Base-by-base conservation (phyloP, 495 filamentous ascomycete species). In the Ramalina peruviana region DNA sequence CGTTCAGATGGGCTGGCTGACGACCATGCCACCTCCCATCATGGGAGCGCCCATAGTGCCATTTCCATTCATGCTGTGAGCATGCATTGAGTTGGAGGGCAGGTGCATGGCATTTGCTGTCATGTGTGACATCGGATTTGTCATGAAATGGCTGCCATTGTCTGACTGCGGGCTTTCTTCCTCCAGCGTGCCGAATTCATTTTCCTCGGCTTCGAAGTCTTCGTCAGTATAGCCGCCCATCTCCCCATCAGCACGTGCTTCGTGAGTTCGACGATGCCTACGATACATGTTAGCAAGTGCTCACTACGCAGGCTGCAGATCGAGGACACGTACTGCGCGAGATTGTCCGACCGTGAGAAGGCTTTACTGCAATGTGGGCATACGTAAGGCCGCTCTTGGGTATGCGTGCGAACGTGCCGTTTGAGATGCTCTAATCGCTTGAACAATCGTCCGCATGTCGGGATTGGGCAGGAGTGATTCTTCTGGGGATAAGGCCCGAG, bases 391-490 rank as follows among this genome's bases (percentile, higher is more conserved):
- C 90, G 83, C 72, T 98, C 92, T 77, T 98, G 92, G 19, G 92
- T 98, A 73, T 98, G 92, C 61, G 92, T 98, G 66, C 92, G 85
- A 67, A 98, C 93, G 74, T 98, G 92, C 87, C 92, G 83, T 75
- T 98, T 98, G 59, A 98, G 79, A 74, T 98, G 92, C 68, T 98
- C 92, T 73, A 98, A 78, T 62, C 92, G 82, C 80, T 98, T 98
- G 76, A 98, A 98, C 55, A 95, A 76, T 63, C 93, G 82, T 40
- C 93, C 92, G 65, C 92, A 98, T 21, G 88, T 88, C 23, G 93
- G 93, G 62, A 98, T 98, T n/a, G 92, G 92, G 70, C 92, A 98
- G 9, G 88, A 94, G 65, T 98, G 92, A 10, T 87, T 90, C 64
- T 98, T 98, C 57, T 93, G 86, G 12, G 92, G 89, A 64, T 98